A percentile compares a stretch with the other conserved stretches of the same genome.
These are phyloP conservation scores for Gossypium lobatum DNA, from an alignment of 441 rosid genomes.

Conservation along the genomic window DNA sequence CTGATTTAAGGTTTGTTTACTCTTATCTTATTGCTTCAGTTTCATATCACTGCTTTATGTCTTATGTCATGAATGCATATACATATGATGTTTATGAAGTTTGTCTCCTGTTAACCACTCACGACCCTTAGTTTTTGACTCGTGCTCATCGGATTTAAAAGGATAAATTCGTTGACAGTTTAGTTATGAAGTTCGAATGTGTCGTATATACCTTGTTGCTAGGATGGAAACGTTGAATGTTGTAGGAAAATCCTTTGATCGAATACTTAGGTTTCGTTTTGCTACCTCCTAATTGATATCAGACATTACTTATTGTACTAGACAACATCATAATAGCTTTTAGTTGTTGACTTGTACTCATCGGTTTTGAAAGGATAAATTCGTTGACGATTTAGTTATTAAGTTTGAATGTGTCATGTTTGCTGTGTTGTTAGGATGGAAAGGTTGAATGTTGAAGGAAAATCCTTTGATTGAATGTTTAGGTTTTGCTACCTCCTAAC, in stretches of 20 bases:
- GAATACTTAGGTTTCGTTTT: background rate
- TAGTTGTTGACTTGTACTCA: background rate
- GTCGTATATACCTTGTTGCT: background rate
- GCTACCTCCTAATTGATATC: background rate
- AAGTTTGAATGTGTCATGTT: background rate
- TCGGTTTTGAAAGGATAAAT: background rate
- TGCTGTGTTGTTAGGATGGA: background rate
- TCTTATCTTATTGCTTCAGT: background rate
- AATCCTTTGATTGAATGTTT: background rate
- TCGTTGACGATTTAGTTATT: background rate
- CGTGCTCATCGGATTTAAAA: background rate
- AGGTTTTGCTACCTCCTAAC: background rate
- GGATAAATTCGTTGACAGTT: background rate
- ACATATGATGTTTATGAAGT: background rate
- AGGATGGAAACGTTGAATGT: background rate
- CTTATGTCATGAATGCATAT: background rate
- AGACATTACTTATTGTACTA: background rate
- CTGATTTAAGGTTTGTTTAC: conserved; percentile 35
- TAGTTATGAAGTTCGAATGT: conserved; percentile 3
- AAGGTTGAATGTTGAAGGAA: background rate
- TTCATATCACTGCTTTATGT: background rate
- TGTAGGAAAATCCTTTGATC: background rate
- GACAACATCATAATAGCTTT: background rate
- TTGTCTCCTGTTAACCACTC: background rate
- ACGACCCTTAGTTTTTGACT: background rate